A percentile compares a stretch with the other conserved stretches of the same genome.
Evolutionary conservation across 164 flowering plant genomes (phyloP).

Genomic region (Magnolia sinica): DNA sequence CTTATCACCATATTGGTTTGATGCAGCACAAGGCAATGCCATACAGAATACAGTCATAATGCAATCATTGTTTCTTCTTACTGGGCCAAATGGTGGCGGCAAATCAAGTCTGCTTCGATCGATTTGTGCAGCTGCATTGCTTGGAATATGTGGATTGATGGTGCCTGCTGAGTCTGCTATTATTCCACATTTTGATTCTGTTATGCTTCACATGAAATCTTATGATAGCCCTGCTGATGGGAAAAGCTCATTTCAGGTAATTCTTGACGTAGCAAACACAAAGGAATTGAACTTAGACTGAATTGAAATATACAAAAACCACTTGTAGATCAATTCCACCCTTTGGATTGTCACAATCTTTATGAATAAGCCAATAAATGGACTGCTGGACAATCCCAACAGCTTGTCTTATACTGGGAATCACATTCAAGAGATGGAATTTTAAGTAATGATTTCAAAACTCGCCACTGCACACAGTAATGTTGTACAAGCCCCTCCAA

Average conservation of each 20-base stretch:
- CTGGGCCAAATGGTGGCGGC: conserved; percentile 99
- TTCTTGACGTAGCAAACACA: neutral
- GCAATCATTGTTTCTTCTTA: conserved; percentile 82
- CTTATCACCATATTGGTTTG: conserved; percentile 94
- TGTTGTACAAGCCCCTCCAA: no score
- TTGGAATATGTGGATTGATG: conserved; percentile 96
- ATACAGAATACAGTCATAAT: conserved; percentile 73
- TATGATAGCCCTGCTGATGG: conserved; percentile 98
- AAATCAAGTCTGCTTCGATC: conserved; percentile 96
- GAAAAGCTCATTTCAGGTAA: conserved; percentile 95
- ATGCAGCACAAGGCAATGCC: conserved; percentile 76
- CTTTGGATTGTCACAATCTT: no score
- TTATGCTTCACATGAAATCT: conserved; percentile 97
- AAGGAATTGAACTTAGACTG: neutral
- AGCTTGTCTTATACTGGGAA: no score
- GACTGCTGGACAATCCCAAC: no score
- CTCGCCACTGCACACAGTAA: no score
- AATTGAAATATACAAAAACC: neutral
- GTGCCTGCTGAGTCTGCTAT: conserved; percentile 87
- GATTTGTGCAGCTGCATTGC: conserved; percentile 86
- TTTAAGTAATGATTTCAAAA: no score
- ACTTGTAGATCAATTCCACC: no score
- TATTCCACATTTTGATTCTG: conserved; percentile 91
- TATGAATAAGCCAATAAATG: no score
- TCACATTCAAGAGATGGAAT: no score